These are phyloP conservation scores for Diaporthe australafricana DNA, from an alignment of 2,329 filamentous ascomycete species.

Conservation along the genomic window DNA sequence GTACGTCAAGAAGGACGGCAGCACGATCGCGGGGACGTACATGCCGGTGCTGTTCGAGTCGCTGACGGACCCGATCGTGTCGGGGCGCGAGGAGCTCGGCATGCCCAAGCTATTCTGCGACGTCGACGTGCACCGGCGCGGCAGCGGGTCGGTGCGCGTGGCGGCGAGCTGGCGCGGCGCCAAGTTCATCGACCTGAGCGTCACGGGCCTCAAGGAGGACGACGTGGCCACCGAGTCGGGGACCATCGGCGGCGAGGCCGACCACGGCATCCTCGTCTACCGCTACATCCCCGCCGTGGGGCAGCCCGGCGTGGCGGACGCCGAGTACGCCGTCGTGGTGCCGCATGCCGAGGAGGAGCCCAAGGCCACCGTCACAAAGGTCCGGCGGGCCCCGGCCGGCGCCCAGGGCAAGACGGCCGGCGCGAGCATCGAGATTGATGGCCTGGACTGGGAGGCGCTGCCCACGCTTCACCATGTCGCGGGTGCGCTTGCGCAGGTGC, in stretches of 20 bases:
- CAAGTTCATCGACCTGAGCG: slow-evolving; percentile 39
- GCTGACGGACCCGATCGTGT: slow-evolving; percentile 63
- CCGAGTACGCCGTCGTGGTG: slow-evolving; percentile 60
- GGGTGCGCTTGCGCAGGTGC: slow-evolving; percentile 63
- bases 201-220: slow-evolving; percentile 39
- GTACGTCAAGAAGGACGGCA: slow-evolving; percentile 58
- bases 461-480: slow-evolving; percentile 72
- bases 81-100: slow-evolving; percentile 65
- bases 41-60: slow-evolving; percentile 65
- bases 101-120: slow-evolving; percentile 64
- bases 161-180: slow-evolving; percentile 55
- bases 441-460: slow-evolving; percentile 62
- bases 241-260: slow-evolving; percentile 43
- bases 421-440: slow-evolving; percentile 60
- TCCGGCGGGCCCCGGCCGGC: slow-evolving; percentile 46
- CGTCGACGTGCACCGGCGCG: slow-evolving; percentile 51
- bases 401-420: slow-evolving; percentile 29
- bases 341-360: slow-evolving; percentile 48
- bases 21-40: slow-evolving; percentile 58
- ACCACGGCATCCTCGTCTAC: slow-evolving; percentile 39
- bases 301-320: slow-evolving; percentile 56
- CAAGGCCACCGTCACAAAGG: slow-evolving; percentile 47
- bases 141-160: slow-evolving; percentile 49
- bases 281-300: slow-evolving; percentile 35
- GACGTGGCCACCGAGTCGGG: slow-evolving; percentile 40